Base-by-base conservation (phyloP, 139 green algal genomes). In the Protoeuglena noctilucae region DNA sequence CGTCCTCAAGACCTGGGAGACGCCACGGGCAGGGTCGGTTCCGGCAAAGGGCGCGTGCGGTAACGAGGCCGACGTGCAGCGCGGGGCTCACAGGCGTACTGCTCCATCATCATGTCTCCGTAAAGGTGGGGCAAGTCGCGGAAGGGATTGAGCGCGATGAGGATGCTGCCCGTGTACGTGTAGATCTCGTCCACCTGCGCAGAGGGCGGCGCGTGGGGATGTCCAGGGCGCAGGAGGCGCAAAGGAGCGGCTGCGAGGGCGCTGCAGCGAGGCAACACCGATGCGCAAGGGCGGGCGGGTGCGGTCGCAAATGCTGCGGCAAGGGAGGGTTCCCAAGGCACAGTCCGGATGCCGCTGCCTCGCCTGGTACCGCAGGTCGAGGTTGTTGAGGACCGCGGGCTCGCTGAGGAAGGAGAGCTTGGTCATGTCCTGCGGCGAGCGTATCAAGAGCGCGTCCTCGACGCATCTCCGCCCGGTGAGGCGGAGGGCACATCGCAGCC, bases 391-490 rank as follows among this genome's bases (percentile, higher is more conserved):
- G 39, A 99, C 92, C 0, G 83, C 87, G 3, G 92, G 89, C 77
- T 99, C 92, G 67, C 97, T 89, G 17, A 99, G 76, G 69, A 97
- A 96, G 1, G 80, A 77, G 40, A 99, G 74, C 28, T 79, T 86
- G 1, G 88, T 98, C 92, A 99, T 99, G 76, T 99, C 86, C 84
- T 94, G 74, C 45, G n/a, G n/a, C n/a, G n/a, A n/a, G n/a, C n/a
- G n/a, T n/a, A n/a, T n/a, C n/a, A n/a, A n/a, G n/a, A 64, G 3
- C 28, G 1, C 34, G 34, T 43, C 9, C 34, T 43, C 9, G 34
- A 43, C 34, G 9, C 34, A 12, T 43, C 34, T 12, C 12, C 34
- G 34, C 7, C 9, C 34, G 7, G 34, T 12, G 34, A 43, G 34
- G 9, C 9, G 9, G 34, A 43, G 9, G 34, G 9, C 34, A 12